These are phyloP conservation scores for Nosema muscidifuracis DNA, from an alignment of 371 early-diverging fungal genomes.

Conservation along the genomic window DNA sequence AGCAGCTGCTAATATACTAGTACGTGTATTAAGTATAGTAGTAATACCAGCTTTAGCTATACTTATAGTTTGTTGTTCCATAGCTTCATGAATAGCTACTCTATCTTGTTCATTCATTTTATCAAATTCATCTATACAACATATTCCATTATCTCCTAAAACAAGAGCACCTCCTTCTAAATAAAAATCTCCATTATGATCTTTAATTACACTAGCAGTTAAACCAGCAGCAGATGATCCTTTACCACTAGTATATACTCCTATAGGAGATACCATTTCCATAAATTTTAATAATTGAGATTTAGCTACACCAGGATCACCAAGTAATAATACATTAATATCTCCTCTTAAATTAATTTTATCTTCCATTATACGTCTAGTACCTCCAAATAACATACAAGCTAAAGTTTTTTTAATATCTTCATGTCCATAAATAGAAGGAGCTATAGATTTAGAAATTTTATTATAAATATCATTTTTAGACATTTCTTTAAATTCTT, in stretches of 20 bases:
- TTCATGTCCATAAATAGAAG: constrained; percentile 58
- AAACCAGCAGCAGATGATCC: constrained; percentile 78
- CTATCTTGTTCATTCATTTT: constrained; percentile 99
- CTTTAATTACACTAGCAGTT: constrained; percentile 74
- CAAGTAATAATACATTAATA: constrained; percentile 94
- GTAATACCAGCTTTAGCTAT: constrained; percentile 99
- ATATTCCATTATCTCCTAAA: constrained; percentile 94
- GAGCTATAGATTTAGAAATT: constrained; percentile 58
- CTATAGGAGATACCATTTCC: constrained; percentile 82
- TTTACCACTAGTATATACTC: constrained; percentile 80
- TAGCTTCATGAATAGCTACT: constrained; percentile 99
- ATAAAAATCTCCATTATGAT: constrained; percentile 79
- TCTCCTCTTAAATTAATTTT: constrained; percentile 92
- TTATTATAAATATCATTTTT: constrained; percentile 74
- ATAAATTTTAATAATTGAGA: constrained; percentile 95
- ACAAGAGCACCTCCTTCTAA: constrained; percentile 99
- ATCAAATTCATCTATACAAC: constrained; percentile 99
- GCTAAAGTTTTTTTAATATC: constrained; percentile 95
- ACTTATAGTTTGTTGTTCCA: constrained; percentile 99
- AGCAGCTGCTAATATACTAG: constrained; percentile 97
- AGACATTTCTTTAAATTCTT: constrained; percentile 74
- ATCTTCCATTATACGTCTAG: constrained; percentile 82
- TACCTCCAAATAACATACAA: constrained; percentile 92
- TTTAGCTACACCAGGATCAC: constrained; percentile 98
- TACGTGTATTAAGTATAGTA: constrained; percentile 90